Base-by-base conservation (phyloP, 2,329 filamentous ascomycete genomes). In the Beauveria bassiana region DNA sequence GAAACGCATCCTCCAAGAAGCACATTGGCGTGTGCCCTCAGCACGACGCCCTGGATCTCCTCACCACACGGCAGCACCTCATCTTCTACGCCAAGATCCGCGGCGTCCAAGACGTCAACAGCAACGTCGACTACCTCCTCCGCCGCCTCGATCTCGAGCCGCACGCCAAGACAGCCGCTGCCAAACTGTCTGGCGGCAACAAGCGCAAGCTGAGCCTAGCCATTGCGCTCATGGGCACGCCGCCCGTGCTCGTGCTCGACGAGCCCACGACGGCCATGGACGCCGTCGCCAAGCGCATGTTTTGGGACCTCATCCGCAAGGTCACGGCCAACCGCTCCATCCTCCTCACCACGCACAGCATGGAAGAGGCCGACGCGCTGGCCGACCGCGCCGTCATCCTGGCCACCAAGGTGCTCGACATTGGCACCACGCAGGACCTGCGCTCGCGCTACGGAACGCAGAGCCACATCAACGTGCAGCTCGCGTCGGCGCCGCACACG, bases 341-440 rank as follows among this genome's bases (percentile, higher is more conserved):
- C 3, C 79, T 96, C 1, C 81, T 96, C 14, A 96, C 91, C 16
- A 96, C 91, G 0, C 91, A 96, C 71, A 88, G 84, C 51, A 96
- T 96, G 91, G 91, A 96, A 72, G 92, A 96, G 74, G 91, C 91
- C 0, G 90, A 95, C 68, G 89, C 90, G 1, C 79, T 96, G 0
- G 91, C 91, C 0, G 86, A 85, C 46, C 81, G 90, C 1, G 89
- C 89, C 6, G 68, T 64, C 51, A 67, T 71, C 52, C 64, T 71
- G n/a, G 66, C 69, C 10, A 60, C 63, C 2, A 62, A 67, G 0
- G 58, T 89, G 79, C 75, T 89, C 14, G 86, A 85, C 0, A 72
- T 88, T 0, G 86, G 86, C 1, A 86, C 83, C 0, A 83, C 80
- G 1, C 76, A 83, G 26, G 75, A 80, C 52, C 75, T 89, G 3